phyloP scores from a whole-genome alignment of 1,284 basidiomycete genomes.

The Sanghuangporus baumii region DNA sequence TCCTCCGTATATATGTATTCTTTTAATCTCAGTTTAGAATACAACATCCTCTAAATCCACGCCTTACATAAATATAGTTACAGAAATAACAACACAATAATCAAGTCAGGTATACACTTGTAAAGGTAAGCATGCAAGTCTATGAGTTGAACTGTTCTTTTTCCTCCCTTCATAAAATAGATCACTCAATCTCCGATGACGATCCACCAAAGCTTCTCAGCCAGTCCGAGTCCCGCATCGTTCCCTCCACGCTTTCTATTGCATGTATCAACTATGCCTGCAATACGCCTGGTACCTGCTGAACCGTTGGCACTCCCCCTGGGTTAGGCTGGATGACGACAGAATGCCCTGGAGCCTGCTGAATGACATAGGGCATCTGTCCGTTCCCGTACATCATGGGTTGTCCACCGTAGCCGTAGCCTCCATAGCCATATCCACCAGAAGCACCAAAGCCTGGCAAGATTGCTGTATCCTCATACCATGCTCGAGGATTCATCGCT shows the following conservation, averaged over 20 bases:
- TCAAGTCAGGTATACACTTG: not conserved
- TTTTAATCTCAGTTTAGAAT: not conserved
- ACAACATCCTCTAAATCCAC: not conserved
- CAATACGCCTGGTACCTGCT: slow-evolving; percentile 46
- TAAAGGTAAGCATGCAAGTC: not conserved
- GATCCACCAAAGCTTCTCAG: too few species aligned
- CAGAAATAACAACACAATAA: not conserved
- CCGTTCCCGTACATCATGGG: slow-evolving; percentile 18
- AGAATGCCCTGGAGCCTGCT: slow-evolving; percentile 56
- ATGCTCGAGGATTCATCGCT: slow-evolving; percentile 36
- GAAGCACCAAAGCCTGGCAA: slow-evolving; percentile 45
- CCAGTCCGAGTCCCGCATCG: not conserved
- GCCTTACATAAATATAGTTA: not conserved
- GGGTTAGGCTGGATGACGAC: slow-evolving; percentile 63
- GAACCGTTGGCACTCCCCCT: slow-evolving; percentile 55
- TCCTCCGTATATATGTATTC: not conserved
- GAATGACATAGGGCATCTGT: slow-evolving; percentile 29
- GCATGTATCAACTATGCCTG: not conserved
- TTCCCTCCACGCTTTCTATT: not conserved
- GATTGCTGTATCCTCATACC: slow-evolving; percentile 44
- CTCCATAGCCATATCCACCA: not conserved
- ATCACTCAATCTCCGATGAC: too few species aligned
- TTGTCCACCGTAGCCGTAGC: slow-evolving; percentile 18
- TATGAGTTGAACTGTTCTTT: too few species aligned
- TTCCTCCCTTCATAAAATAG: too few species aligned